These are phyloP conservation scores for Syncephalastrum sp. DNA, from an alignment of 371 early-diverging fungal species.

Conservation along the genomic window DNA sequence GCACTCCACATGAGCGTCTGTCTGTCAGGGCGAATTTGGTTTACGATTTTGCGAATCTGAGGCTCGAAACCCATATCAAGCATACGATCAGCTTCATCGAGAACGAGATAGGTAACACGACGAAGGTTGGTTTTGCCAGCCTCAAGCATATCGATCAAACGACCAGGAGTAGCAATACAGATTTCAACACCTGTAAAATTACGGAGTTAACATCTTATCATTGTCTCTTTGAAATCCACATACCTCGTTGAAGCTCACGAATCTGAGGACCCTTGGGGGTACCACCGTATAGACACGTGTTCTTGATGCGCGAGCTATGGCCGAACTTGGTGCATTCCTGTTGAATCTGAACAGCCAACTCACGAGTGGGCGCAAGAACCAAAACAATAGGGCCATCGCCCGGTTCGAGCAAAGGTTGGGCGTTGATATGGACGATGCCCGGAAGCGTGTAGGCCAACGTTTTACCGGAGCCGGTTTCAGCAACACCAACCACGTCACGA, in stretches of 20 bases:
- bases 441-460: slow-evolving; percentile 97
- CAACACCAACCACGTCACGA: slow-evolving; percentile 97
- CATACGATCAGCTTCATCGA: slow-evolving; percentile 99
- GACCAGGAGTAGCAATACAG: slow-evolving; percentile 99
- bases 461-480: slow-evolving; percentile 99
- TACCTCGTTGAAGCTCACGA: slow-evolving; percentile 76
- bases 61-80: slow-evolving; percentile 99
- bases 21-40: slow-evolving; percentile 97
- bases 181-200: slow-evolving; percentile 80
- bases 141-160: slow-evolving; percentile 98
- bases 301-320: slow-evolving; percentile 82
- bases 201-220: not conserved
- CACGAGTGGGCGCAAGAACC: slow-evolving; percentile 92
- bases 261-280: slow-evolving; percentile 95
- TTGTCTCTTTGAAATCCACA: not conserved
- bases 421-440: slow-evolving; percentile 98
- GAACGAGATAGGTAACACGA: slow-evolving; percentile 96
- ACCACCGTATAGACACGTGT: slow-evolving; percentile 97
- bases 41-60: slow-evolving; percentile 98
- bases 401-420: slow-evolving; percentile 90
- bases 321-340: slow-evolving; percentile 94
- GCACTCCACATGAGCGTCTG: slow-evolving; percentile 99
- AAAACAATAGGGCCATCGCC: slow-evolving; percentile 98
- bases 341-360: slow-evolving; percentile 94
- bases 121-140: slow-evolving; percentile 86